Base-by-base conservation (phyloP, 1,139 yeast genomes). In the Saccharomyces hybrid region DNA sequence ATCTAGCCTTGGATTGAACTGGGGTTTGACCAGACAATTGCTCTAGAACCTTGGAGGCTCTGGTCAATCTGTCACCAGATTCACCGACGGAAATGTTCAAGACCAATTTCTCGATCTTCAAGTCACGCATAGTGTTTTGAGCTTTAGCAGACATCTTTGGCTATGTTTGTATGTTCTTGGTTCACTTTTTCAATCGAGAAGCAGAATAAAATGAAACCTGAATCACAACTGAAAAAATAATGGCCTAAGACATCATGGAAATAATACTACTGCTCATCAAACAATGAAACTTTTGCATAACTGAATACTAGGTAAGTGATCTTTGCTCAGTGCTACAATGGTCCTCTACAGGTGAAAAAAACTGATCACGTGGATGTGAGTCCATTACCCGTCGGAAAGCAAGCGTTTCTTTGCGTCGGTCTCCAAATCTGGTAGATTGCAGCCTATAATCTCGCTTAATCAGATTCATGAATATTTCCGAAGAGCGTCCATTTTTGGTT, bases 21-120 rank as follows among this genome's bases (percentile, higher is more conserved):
- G 99, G 99, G 73, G 99, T 93, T 83, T 93, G 99, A 90, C 99
- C 99, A 70, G 98, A 91, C 74, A 93, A 88, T 84, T 95, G 99
- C 83, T 93, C 99, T 77, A 93, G 86, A 74, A 93, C 99, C 86
- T 93, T 93, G 76, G 99, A 95, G 73, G 99, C 99, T 88, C 99
- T 93, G 84, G 99, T 93, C 80, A 93, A 89, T 86, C 98, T 88
- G 81, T 93, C 99, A 85, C 99, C 99, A 79, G 98, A 91, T 82
- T 93, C 99, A 84, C 99, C 99, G 79, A 93, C 99, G 79, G 96
- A 91, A 81, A 93, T 93, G 95, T 93, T 95, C 81, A 93, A 88
- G 80, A 93, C 97, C 80, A 93, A 87, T 83, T 93, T 95, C 83
- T 93, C 98, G 82, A 93, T 93, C 83, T 88, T 93, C 81, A 95